Conservation (phyloP, 2,329 filamentous ascomycete genomes). For the Clonostachys sp. region DNA sequence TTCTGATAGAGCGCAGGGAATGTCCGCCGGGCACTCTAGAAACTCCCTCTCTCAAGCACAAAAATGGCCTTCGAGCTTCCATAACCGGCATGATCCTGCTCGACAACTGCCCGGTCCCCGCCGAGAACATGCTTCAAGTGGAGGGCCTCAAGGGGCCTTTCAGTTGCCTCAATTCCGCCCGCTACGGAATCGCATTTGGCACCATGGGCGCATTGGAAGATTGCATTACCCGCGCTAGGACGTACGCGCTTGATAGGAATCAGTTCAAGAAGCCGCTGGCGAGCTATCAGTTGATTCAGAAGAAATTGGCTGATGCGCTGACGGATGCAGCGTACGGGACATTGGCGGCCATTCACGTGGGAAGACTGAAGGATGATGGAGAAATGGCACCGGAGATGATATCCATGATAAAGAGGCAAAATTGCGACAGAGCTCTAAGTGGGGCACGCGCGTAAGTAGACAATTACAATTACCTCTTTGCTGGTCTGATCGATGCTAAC, state of each 20-base stretch:
- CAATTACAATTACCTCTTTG: too few relatives aligned
- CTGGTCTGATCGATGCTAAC: slow-evolving; percentile 34
- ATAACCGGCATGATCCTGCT: slow-evolving; percentile 93
- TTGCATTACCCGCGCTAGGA: slow-evolving; percentile 70
- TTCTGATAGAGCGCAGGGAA: slow-evolving; percentile 71
- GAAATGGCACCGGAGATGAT: slow-evolving; percentile 86
- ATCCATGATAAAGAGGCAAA: slow-evolving; percentile 84
- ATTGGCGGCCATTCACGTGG: slow-evolving; percentile 81
- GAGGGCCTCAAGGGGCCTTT: slow-evolving; percentile 81
- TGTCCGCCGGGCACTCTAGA: slow-evolving; percentile 78
- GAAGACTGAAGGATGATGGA: slow-evolving; percentile 78
- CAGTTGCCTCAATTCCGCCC: slow-evolving; percentile 79
- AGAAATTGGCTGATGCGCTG: slow-evolving; percentile 81
- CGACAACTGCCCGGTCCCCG: slow-evolving; percentile 74
- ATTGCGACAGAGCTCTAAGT: slow-evolving; percentile 75
- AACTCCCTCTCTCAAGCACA: slow-evolving; percentile 81
- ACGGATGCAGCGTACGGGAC: slow-evolving; percentile 83
- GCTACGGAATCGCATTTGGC: slow-evolving; percentile 84
- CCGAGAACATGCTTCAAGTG: slow-evolving; percentile 80
- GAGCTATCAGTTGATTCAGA: slow-evolving; percentile 88
- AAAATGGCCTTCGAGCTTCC: slow-evolving; percentile 82
- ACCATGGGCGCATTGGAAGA: slow-evolving; percentile 86
- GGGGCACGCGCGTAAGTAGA: background rate
- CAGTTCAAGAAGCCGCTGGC: slow-evolving; percentile 93
- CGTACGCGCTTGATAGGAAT: slow-evolving; percentile 82